phyloP scores from a whole-genome alignment of 148 eudicot genomes.

The Hydrangea macrophylla region DNA sequence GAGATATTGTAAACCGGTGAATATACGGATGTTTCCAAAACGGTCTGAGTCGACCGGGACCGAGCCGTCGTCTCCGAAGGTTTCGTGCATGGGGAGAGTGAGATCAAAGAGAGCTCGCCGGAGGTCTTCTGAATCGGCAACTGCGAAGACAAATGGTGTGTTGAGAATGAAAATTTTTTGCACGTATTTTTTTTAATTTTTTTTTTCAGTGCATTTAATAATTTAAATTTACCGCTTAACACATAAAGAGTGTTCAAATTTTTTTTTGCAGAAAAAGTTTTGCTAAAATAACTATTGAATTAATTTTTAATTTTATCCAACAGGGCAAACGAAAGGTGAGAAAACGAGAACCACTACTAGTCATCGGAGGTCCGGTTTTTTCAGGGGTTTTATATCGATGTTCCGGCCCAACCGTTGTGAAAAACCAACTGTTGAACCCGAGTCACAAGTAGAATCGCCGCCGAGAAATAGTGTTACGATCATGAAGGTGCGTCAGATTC shows the following conservation, averaged over 20 bases:
- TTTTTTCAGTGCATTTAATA: no score
- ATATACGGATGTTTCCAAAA: slow-evolving; percentile 58
- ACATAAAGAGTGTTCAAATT: no score
- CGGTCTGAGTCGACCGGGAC: slow-evolving; percentile 32
- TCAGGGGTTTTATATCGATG: slow-evolving; percentile 33
- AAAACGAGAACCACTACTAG: slow-evolving; percentile 3
- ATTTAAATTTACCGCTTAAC: no score
- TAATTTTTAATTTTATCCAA: no score
- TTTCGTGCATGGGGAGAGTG: slow-evolving; percentile 85
- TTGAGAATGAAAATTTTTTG: no score
- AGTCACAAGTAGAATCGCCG: slow-evolving; percentile 5
- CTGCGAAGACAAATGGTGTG: not conserved
- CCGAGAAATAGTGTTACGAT: slow-evolving; percentile 18
- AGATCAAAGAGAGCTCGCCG: slow-evolving; percentile 54
- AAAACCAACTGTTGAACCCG: slow-evolving; percentile 8
- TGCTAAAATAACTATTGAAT: no score
- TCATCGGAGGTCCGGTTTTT: slow-evolving; percentile 32
- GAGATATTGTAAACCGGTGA: slow-evolving; percentile 29
- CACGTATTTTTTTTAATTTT: no score
- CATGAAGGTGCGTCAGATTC: slow-evolving; percentile 20
- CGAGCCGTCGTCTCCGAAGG: slow-evolving; percentile 88
- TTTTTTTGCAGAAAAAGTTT: no score
- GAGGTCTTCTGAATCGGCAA: slow-evolving; percentile 17
- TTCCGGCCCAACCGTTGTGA: slow-evolving; percentile 28
- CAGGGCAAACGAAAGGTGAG: no score